Evolutionary conservation across 768 basidiomycete genomes (phyloP), one percentile per base, ranked within the genome.

Genomic region (Boletus subparvulus): DNA sequence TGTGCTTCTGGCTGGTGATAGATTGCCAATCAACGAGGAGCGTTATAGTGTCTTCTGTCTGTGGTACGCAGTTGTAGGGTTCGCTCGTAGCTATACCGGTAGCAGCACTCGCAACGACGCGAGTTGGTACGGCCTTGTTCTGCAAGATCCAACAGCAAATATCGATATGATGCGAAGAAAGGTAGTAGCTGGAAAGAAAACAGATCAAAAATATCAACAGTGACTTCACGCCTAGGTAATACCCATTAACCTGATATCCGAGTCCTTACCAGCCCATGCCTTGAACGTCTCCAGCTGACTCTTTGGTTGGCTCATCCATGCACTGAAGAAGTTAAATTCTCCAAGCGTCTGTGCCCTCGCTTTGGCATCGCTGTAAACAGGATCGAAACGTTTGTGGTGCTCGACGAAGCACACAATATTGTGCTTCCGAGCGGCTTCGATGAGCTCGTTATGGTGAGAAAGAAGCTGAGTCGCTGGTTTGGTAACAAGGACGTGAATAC

Each of bases 301-400:
- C 75, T 97, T 97, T 42, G 94, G 94, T 72, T 96, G 94, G 67
- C 90, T 93, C 94, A 97, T 97, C 92, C 94, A 96, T 37, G 93
- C 91, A 63, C 78, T 91, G 83, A 94, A 96, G 74, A 93, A 96
- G 75, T 94, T 96, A 77, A 94, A 93, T 72, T 95, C 92, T 35
- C 94, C 92, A 26, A 95, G 79, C 8, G 81, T 74, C 28, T 79
- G 81, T 30, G 88, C 88, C 50, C 88, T 85, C 5, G 85, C 87
- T 65, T 85, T 87, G 39, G 93, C 94, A 69, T 97, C 94, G 65
- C 88, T 89, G 77, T 97, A 96, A 13, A 88, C 92, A 6, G 94
- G 94, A 73, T 96, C 94, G 66, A 87, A 92, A 47, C 91, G 83
- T 70, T 93, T 94, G 75, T 94, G 92, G 67, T 96, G 92, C 70